Evolutionary conservation across 2,329 filamentous ascomycete genomes (phyloP).

Genomic region (Keithomyces neogunnii): DNA sequence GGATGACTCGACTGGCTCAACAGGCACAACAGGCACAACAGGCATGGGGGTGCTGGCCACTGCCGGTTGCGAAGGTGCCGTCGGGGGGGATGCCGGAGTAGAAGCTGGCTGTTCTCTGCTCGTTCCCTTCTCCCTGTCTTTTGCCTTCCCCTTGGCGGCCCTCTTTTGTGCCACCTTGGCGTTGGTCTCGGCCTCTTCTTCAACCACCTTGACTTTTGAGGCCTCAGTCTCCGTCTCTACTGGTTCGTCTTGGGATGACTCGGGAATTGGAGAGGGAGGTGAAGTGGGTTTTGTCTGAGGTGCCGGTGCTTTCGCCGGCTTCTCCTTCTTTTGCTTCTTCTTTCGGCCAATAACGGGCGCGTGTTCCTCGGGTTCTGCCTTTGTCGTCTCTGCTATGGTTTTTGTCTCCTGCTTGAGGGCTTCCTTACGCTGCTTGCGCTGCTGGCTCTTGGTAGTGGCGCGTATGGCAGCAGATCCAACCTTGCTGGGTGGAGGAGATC

Average conservation of each 20-base stretch:
- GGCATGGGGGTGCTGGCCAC: constrained; percentile 7
- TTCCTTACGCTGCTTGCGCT: constrained; percentile 68
- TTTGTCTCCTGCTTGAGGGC: constrained; percentile 55
- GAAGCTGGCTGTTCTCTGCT: constrained; percentile 5
- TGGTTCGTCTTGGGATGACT: not conserved
- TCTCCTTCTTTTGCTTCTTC: constrained; percentile 79
- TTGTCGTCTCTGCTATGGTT: constrained; percentile 40
- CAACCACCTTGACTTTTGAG: constrained; percentile 5
- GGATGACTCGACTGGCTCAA: constrained; percentile 9
- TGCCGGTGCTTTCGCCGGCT: constrained; percentile 22
- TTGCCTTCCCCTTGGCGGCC: constrained; percentile 20
- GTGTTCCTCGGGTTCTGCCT: constrained; percentile 46
- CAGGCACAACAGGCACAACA: constrained; percentile 11
- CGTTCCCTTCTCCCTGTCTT: constrained; percentile 13
- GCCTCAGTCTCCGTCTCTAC: not conserved
- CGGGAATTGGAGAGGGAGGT: not conserved
- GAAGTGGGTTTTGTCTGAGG: constrained; percentile 6
- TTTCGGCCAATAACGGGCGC: constrained; percentile 72
- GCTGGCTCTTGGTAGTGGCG: constrained; percentile 66
- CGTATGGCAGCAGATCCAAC: constrained; percentile 62
- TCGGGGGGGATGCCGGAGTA: constrained; percentile 3
- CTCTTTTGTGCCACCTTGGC: constrained; percentile 22
- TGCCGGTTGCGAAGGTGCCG: constrained; percentile 6
- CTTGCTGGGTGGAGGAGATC: constrained; percentile 57
- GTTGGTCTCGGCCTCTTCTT: constrained; percentile 15